Conservation (phyloP, 495 filamentous ascomycete genomes). For the Penicillium cataractarum region DNA sequence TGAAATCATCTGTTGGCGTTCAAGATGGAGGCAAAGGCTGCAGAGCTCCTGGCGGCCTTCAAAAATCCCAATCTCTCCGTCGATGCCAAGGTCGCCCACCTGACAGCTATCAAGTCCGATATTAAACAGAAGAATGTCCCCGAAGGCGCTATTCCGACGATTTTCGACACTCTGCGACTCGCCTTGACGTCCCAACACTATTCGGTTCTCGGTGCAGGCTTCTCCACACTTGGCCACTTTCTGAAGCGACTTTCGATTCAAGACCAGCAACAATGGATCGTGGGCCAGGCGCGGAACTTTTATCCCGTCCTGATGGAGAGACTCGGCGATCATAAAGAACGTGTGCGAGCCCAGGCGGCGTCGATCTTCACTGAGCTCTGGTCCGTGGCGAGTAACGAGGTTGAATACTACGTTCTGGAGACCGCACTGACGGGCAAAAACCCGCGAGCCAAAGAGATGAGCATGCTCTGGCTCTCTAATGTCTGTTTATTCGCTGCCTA, state of each 20-base stretch:
- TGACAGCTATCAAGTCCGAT: conserved; percentile 75
- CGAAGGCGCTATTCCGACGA: conserved; percentile 65
- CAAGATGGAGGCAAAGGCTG: conserved; percentile 50
- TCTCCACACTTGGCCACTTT: conserved; percentile 83
- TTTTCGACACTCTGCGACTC: conserved; percentile 73
- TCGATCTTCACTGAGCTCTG: conserved; percentile 75
- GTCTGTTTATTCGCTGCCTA: conserved; percentile 50
- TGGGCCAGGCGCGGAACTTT: conserved; percentile 65
- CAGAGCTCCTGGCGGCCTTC: conserved; percentile 65
- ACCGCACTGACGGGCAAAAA: conserved; percentile 77
- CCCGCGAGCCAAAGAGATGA: conserved; percentile 76
- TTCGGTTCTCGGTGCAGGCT: conserved; percentile 69
- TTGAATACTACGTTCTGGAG: conserved; percentile 80
- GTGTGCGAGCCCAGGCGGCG: conserved; percentile 68
- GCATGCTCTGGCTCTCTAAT: conserved; percentile 77
- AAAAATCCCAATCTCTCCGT: conserved; percentile 67
- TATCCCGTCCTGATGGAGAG: conserved; percentile 77
- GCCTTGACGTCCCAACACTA: conserved; percentile 73
- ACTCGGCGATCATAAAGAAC: conserved; percentile 86
- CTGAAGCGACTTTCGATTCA: conserved; percentile 82
- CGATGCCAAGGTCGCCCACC: conserved; percentile 70
- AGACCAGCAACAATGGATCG: conserved; percentile 69
- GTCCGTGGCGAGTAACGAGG: conserved; percentile 64
- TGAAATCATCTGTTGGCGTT: conserved; percentile 14
- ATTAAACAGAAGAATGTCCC: conserved; percentile 90